These are phyloP conservation scores for Glonium stellatum DNA, from an alignment of 495 filamentous ascomycete species.

Conservation along the genomic window DNA sequence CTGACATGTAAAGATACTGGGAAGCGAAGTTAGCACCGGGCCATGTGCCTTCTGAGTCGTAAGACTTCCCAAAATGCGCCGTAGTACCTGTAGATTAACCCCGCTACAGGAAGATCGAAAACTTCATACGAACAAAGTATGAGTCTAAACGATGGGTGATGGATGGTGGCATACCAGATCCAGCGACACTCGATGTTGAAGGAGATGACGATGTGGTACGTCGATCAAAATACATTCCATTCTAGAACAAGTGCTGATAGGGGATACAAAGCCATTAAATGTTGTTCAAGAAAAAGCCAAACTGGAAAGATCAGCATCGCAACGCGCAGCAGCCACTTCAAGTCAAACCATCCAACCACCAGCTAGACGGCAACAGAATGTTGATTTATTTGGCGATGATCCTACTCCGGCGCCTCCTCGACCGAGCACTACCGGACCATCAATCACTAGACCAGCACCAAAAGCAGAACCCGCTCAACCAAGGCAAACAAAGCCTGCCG, in stretches of 20 bases:
- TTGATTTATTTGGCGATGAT: slow-evolving; percentile 61
- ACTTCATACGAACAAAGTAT: slow-evolving; percentile 98
- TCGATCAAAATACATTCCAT: background rate
- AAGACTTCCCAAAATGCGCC: slow-evolving; percentile 27
- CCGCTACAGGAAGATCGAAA: slow-evolving; percentile 77
- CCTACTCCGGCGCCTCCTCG: slow-evolving; percentile 53
- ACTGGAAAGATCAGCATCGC: slow-evolving; percentile 55
- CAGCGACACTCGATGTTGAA: slow-evolving; percentile 71
- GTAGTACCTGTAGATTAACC: slow-evolving; percentile 5
- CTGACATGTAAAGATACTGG: slow-evolving; percentile 61
- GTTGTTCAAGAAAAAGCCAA: slow-evolving; percentile 68
- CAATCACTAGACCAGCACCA: slow-evolving; percentile 47
- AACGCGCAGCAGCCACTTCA: slow-evolving; percentile 38
- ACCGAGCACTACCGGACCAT: slow-evolving; percentile 59
- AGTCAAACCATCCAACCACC: slow-evolving; percentile 41
- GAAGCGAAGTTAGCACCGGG: slow-evolving; percentile 86
- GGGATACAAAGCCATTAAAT: slow-evolving; percentile 51
- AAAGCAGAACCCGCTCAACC: slow-evolving; percentile 56
- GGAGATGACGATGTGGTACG: slow-evolving; percentile 55
- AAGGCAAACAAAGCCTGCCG: slow-evolving; percentile 63
- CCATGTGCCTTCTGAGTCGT: slow-evolving; percentile 93
- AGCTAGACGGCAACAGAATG: slow-evolving; percentile 40
- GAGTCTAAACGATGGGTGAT: slow-evolving; percentile 97
- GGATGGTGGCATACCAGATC: slow-evolving; percentile 92
- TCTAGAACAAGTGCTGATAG: background rate